Percentiles rank a stretch among this genome's conserved stretches.
Evolutionary conservation across 2,329 filamentous ascomycete species (phyloP).

Genomic region (Aspergillus sp.): DNA sequence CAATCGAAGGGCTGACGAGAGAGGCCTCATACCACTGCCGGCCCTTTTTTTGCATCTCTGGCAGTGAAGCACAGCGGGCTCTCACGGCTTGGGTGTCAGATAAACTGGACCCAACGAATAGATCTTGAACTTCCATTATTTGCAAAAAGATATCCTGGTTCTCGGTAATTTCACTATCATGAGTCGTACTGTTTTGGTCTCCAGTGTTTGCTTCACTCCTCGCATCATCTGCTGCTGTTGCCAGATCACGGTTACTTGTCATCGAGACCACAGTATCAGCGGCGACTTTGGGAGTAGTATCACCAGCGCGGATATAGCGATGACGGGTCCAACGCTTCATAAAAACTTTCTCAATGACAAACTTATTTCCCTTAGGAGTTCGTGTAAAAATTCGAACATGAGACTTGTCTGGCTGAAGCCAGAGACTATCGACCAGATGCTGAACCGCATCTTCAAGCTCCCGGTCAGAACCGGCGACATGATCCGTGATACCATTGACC

Average conservation of each 20-base stretch:
- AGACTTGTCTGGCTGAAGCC: slow-evolving; percentile 22
- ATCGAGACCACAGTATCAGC: background rate
- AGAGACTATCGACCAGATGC: slow-evolving; percentile 29
- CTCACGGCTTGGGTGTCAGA: slow-evolving; percentile 20
- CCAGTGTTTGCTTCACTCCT: background rate
- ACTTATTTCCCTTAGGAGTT: slow-evolving; percentile 15
- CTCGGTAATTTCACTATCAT: slow-evolving; percentile 34
- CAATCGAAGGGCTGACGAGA: slow-evolving; percentile 22
- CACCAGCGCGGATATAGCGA: slow-evolving; percentile 11
- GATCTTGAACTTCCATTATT: slow-evolving; percentile 27
- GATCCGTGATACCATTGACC: slow-evolving; percentile 23
- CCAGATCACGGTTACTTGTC: background rate
- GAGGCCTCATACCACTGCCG: slow-evolving; percentile 38
- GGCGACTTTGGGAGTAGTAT: background rate
- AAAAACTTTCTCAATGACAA: slow-evolving; percentile 27
- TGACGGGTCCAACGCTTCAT: slow-evolving; percentile 32
- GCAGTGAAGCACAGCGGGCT: slow-evolving; percentile 17
- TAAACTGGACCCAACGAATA: slow-evolving; percentile 25
- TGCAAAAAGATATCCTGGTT: slow-evolving; percentile 30
- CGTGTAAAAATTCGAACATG: slow-evolving; percentile 24
- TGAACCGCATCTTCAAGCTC: slow-evolving; percentile 24
- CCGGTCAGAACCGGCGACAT: slow-evolving; percentile 13
- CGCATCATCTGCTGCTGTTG: background rate
- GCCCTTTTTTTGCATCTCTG: slow-evolving; percentile 27
- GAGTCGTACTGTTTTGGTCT: slow-evolving; percentile 10